Evolutionary conservation across 805 yeast species (phyloP), one percentile per base, ranked within the genome.

Genomic region (Saturnispora bothae): DNA sequence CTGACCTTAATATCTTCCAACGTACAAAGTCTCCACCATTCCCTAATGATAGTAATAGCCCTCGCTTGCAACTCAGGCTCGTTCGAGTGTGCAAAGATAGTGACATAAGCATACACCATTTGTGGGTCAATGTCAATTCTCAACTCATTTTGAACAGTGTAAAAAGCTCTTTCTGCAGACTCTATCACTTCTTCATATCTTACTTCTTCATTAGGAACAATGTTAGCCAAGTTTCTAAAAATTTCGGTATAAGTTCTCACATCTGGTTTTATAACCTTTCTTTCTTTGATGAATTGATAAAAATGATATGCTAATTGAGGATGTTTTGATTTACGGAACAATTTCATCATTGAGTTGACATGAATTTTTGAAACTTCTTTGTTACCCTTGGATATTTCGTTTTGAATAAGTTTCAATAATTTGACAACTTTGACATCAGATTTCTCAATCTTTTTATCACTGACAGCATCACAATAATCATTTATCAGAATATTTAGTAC

Each of bases 401-500:
- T 53, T 7, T 49, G 39, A 4, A 66, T 51, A 3, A 68, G 53
- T 21, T 51, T 57, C 28, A 48, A 41, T 2, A 71, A 44, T 26
- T 52, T 52, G 13, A 57, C 56, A 7, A 62, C 62, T 31, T 59
- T 64, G 3, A 69, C 44, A 18, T 42, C 47, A 8, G 45, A 39
- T 6, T 23, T 33, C 4, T 33, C 33, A 16, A 27, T 14, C 3
- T 14, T 20, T 16, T 39, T 44, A 4, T 34, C 20, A 10, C 36
- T 13, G 17, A 37, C 30, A 5, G 41, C 35, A 36, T 46, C 49
- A 7, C 73, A 60, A 40, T 68, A 59, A 0, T 71, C 74, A 28
- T 63, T 55, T 36, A 73, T 67, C 7, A 73, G 37, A 4, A 71
- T 64, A 5, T 72, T 70, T 34, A 65, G 50, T 2, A 73, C 59